These are phyloP conservation scores for Malus domestica DNA, from an alignment of 306 rosid genomes.

Conservation along the genomic window DNA sequence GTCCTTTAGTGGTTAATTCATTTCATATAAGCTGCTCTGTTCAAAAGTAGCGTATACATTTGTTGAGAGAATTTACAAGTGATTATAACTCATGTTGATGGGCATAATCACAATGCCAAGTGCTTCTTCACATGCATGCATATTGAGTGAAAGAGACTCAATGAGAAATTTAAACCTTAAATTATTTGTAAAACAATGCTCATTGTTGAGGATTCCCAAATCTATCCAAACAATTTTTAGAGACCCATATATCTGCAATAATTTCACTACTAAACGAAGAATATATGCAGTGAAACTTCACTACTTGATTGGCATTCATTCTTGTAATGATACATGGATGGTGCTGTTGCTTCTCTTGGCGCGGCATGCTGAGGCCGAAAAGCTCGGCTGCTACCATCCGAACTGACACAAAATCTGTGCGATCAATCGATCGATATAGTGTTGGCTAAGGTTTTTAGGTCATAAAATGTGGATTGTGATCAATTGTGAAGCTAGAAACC, in stretches of 20 bases:
- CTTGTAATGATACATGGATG: not conserved
- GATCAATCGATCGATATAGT: not conserved
- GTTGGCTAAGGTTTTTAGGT: slow-evolving; percentile 7
- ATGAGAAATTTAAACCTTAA: not conserved
- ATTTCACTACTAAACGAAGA: not conserved
- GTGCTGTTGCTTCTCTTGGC: slow-evolving; percentile 26
- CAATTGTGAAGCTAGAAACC: not conserved
- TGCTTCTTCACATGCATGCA: slow-evolving; percentile 30
- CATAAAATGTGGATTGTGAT: not conserved
- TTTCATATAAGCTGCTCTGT: too few relatives aligned
- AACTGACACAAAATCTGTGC: slow-evolving; percentile 12
- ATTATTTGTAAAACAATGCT: slow-evolving; percentile 18
- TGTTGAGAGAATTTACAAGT: not conserved
- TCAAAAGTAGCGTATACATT: not conserved
- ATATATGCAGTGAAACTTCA: not conserved
- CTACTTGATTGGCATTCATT: not conserved
- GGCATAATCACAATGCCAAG: slow-evolving; percentile 45
- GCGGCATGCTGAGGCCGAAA: slow-evolving; percentile 13
- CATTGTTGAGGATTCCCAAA: not conserved
- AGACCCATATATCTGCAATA: slow-evolving; percentile 8
- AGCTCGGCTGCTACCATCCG: slow-evolving; percentile 14
- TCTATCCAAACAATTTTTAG: not conserved
- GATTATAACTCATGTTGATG: slow-evolving; percentile 8
- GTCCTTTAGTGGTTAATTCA: fast-evolving
- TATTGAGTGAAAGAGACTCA: slow-evolving; percentile 12